Base-by-base conservation (phyloP, 2,329 filamentous ascomycete species). In the Didymella sp. region DNA sequence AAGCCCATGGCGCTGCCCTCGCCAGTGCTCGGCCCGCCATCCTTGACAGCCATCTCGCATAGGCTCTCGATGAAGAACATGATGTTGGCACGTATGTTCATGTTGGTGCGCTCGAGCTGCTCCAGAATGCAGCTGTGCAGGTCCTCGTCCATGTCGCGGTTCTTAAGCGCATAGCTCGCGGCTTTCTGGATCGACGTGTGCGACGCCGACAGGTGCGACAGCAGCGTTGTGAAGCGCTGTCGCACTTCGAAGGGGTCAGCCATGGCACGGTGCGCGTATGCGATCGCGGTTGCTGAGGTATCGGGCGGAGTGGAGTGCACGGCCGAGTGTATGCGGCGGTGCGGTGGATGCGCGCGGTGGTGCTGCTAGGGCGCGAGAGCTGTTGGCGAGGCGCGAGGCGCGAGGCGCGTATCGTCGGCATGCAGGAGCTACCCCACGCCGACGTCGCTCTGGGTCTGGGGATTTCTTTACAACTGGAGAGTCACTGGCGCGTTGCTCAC, bases 1-100 rank as follows among this genome's bases (percentile, higher is more conserved):
- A 96, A 99, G 61, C 91, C 88, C 50, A 85, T 79, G 67, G 95
- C 88, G 61, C 87, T 85, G 21, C 54, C 56, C 12, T 70, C 89
- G 86, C 28, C 96, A 86, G 73, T 96, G 97, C 84, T 78, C 11
- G 54, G 54, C 67, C 94, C 87, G 61, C 87, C 85, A 64, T 92
- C 90, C 64, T 87, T 89, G 61, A 86, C 84, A 21, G 92, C 90
- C 78, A 92, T 84, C 73, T 98, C 94, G 73, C 96, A 90, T 66
- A 99, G 91, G 67, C 94, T 90, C 72, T 98, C 94, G 72, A 99
- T 89, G 77, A 99, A 99, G 78, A 96, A 99, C 90, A 99, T 96
- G 76, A 99, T 98, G 75, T 99, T 99, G 57, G 95, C 96, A 59
- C 94, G 85, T 48, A 89, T 96, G 78, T 99, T 99, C 90, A 99